Percentiles rank a stretch among this genome's conserved stretches.
Evolutionary conservation across 2,329 filamentous ascomycete genomes (phyloP).

Genomic region (Microsporum canis): DNA sequence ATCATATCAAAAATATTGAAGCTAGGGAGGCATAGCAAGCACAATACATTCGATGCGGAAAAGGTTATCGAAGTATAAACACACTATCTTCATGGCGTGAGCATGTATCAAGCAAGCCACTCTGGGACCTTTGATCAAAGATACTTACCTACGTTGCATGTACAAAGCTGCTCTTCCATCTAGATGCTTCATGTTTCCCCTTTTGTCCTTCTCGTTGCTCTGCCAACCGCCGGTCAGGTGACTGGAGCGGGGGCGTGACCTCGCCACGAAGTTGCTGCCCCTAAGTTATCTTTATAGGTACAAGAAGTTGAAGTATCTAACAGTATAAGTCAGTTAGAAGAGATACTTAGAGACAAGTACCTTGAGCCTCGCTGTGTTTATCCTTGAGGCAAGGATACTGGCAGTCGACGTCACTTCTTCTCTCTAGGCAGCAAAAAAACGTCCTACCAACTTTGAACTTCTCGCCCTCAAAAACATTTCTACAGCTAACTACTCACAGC

Average conservation of each 20-base stretch:
- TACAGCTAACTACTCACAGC: background rate
- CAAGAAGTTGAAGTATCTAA: background rate
- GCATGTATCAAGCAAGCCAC: background rate
- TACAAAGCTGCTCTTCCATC: too few relatives aligned
- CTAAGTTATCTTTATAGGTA: background rate
- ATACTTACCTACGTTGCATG: too few relatives aligned
- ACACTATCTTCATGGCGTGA: background rate
- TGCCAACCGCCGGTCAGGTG: background rate
- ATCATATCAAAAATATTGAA: slow-evolving; percentile 13
- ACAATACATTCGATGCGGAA: slow-evolving; percentile 4
- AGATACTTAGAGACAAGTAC: background rate
- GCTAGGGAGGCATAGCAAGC: background rate
- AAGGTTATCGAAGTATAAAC: slow-evolving; percentile 6
- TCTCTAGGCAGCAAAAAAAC: background rate
- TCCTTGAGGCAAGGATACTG: background rate
- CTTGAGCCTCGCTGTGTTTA: background rate
- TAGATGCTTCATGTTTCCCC: too few relatives aligned
- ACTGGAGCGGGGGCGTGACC: background rate
- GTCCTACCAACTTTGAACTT: background rate
- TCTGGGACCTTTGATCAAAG: background rate
- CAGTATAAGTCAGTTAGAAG: background rate
- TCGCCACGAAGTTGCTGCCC: background rate
- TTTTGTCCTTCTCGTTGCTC: background rate
- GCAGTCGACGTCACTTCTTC: background rate
- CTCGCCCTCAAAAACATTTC: background rate